Conservation (phyloP, 2,329 filamentous ascomycete genomes). For the Calonectria pauciramosa region DNA sequence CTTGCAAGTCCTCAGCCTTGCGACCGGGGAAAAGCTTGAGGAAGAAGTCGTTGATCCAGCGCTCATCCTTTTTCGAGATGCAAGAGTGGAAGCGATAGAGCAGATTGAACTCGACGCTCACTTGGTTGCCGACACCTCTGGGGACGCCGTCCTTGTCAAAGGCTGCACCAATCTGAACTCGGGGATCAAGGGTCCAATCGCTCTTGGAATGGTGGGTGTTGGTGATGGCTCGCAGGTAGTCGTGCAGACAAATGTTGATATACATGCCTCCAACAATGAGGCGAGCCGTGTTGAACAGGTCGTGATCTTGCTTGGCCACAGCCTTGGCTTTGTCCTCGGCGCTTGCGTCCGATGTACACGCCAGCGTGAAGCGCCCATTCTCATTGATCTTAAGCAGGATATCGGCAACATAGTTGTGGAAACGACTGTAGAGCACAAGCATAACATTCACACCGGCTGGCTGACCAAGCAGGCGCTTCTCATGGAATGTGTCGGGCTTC, state of each 20-base stretch:
- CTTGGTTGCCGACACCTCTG: slow-evolving; percentile 74
- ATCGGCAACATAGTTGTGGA: slow-evolving; percentile 78
- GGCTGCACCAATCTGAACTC: slow-evolving; percentile 64
- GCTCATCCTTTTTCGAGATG: slow-evolving; percentile 71
- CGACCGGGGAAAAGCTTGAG: slow-evolving; percentile 42
- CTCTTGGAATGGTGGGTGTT: slow-evolving; percentile 71
- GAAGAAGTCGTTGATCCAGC: slow-evolving; percentile 71
- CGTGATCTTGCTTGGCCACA: slow-evolving; percentile 60
- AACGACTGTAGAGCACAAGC: slow-evolving; percentile 77
- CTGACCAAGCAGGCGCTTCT: slow-evolving; percentile 74
- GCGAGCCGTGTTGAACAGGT: slow-evolving; percentile 69
- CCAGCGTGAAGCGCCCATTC: slow-evolving; percentile 66
- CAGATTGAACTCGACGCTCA: slow-evolving; percentile 77
- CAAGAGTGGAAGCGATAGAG: slow-evolving; percentile 76
- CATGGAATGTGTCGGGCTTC: slow-evolving; percentile 79
- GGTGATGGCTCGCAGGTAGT: slow-evolving; percentile 73
- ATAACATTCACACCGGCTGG: slow-evolving; percentile 78
- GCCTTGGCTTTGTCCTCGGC: slow-evolving; percentile 50
- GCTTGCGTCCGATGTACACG: slow-evolving; percentile 20
- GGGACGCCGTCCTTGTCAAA: slow-evolving; percentile 62
- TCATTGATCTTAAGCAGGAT: slow-evolving; percentile 77
- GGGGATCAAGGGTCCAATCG: slow-evolving; percentile 74
- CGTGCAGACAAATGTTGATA: slow-evolving; percentile 68
- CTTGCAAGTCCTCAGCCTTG: slow-evolving; percentile 56
- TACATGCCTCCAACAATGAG: slow-evolving; percentile 68